Base-by-base conservation (phyloP, 768 basidiomycete genomes). In the Auriscalpium vulgare region DNA sequence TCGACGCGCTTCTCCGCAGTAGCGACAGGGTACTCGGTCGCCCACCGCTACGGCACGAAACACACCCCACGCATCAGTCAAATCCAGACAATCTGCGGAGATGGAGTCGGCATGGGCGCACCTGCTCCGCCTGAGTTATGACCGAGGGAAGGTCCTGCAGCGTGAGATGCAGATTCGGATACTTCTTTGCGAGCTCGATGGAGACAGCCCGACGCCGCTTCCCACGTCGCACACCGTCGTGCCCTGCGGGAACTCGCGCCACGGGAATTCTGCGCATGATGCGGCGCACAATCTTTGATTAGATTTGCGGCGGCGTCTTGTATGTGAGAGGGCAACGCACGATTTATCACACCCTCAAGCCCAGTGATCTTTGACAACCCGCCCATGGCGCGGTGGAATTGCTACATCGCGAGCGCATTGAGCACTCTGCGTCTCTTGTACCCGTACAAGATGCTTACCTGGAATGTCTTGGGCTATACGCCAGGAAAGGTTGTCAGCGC, bases 91-190 rank as follows among this genome's bases (percentile, higher is more conserved):
- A 29, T 29, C 29, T 29, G 29, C 4, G 4, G 29, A 7, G 29
- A 29, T 29, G 29, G 17, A 17, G 36, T 9, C 21, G 6, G 44
- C 6, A 50, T 58, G 13, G 13, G 57, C 45, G 67, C 63, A 29
- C 63, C 60, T 17, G 62, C 59, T 36, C 35, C 35, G 66, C 66
- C 13, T 56, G 60, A 8, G 10, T 54, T 14, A 69, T 45, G 10
- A 70, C 64, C 23, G 64, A 61, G 11, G 68, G 68, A 21, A 71
- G 54, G 53, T 70, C 68, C 50, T 71, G 68, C 23, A 67, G 43
- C 8, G 46, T 47, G 36, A 71, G 62, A 40, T 63, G 66, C 29
- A 70, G 43, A 34, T 67, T 65, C 7, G 68, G 68, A 49, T 61
- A 60, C 45, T 54, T 59, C 54, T 59, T 69, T 4, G 65, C 51